Evolutionary conservation across 768 basidiomycete species (phyloP).

Genomic region (Amanita polypyramis): DNA sequence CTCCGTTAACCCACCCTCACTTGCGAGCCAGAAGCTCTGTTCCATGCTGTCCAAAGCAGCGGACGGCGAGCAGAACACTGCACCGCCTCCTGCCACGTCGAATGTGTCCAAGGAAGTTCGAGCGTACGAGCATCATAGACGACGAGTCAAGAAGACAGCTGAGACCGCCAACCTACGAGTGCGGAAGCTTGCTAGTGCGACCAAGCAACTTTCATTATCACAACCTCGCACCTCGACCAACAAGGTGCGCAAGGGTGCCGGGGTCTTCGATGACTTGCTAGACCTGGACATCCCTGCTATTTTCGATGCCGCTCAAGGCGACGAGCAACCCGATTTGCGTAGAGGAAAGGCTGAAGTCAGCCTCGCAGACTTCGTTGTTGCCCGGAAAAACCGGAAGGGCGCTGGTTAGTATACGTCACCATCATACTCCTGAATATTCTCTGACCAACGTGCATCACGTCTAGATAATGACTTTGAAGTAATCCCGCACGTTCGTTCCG

Average conservation of each 20-base stretch:
- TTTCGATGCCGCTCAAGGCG: neutral
- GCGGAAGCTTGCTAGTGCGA: slow-evolving; percentile 16
- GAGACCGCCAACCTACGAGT: slow-evolving; percentile 26
- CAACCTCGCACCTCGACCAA: slow-evolving; percentile 5
- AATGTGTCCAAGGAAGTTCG: slow-evolving; percentile 26
- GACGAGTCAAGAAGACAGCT: slow-evolving; percentile 33
- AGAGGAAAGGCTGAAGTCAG: slow-evolving; percentile 19
- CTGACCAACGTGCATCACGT: neutral
- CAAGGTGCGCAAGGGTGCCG: slow-evolving; percentile 9
- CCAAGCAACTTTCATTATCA: slow-evolving; percentile 5
- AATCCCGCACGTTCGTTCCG: slow-evolving; percentile 39
- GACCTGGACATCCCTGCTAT: slow-evolving; percentile 5
- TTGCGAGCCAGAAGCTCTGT: no score
- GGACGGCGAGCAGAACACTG: neutral
- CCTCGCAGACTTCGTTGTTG: slow-evolving; percentile 19
- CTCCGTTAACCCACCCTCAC: neutral
- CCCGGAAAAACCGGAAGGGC: slow-evolving; percentile 33
- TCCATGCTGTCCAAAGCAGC: neutral
- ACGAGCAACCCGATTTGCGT: slow-evolving; percentile 5
- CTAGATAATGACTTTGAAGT: slow-evolving; percentile 47
- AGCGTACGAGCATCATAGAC: slow-evolving; percentile 39
- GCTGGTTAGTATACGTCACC: slow-evolving; percentile 13
- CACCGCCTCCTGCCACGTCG: neutral
- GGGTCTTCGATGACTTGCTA: slow-evolving; percentile 9
- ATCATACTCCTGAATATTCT: slow-evolving; percentile 1